Percentiles rank a stretch among this genome's conserved stretches.
These are phyloP conservation scores for Carallia pectinifolia DNA, from an alignment of 345 rosid species.

Conservation along the genomic window DNA sequence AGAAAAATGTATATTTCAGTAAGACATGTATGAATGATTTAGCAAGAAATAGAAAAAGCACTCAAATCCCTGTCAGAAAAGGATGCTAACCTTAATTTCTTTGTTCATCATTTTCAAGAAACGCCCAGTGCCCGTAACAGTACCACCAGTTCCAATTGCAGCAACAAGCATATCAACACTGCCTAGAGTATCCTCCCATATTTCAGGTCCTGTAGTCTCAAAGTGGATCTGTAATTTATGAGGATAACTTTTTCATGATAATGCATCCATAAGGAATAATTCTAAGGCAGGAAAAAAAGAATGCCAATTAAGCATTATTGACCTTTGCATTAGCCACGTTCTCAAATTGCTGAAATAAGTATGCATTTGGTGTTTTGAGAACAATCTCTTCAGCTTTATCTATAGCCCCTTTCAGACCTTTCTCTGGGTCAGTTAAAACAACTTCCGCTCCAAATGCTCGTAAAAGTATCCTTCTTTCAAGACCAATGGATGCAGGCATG, in stretches of 20 bases:
- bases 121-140: conserved; percentile 76
- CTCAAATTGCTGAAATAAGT: conserved; percentile 82
- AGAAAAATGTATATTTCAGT: not conserved
- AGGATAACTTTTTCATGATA: not conserved
- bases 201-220: conserved; percentile 94
- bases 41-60: not conserved
- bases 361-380: conserved; percentile 59
- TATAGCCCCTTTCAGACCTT: conserved; percentile 82
- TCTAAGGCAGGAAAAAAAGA: not conserved
- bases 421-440: conserved; percentile 78
- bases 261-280: not conserved
- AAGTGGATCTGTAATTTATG: conserved; percentile 65
- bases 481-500: conserved; percentile 85
- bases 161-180: conserved; percentile 73
- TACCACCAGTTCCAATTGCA: conserved; percentile 94
- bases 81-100: conserved; percentile 52
- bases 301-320: not conserved
- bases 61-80: not conserved
- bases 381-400: conserved; percentile 84
- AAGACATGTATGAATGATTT: not conserved
- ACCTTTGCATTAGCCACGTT: conserved; percentile 76
- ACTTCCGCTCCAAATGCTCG: conserved; percentile 89
- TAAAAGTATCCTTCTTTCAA: conserved; percentile 81
- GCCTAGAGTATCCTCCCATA: conserved; percentile 88
- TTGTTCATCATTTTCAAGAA: conserved; percentile 81